Evolutionary conservation across 805 yeast species (phyloP).

Genomic region (Ogataea neopini): DNA sequence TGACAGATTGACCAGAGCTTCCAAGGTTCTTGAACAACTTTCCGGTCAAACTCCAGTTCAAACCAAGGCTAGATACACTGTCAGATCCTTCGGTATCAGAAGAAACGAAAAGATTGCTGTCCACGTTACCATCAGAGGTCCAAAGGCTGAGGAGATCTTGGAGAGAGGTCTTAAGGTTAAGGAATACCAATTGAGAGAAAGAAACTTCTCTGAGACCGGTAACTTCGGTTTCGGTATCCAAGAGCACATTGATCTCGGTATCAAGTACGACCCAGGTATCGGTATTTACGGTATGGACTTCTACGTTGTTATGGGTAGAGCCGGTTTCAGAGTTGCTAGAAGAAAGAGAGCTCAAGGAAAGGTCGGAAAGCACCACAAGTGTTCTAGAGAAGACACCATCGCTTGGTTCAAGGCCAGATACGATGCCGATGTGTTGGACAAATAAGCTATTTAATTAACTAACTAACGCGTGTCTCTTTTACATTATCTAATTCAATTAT

Average conservation of each 20-base stretch:
- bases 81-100: constrained; percentile 99
- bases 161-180: constrained; percentile 99
- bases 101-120: constrained; percentile 99
- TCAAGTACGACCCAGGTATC: constrained; percentile 99
- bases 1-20: constrained; percentile 99
- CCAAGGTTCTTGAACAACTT: constrained; percentile 99
- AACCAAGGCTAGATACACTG: constrained; percentile 99
- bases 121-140: constrained; percentile 99
- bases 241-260: constrained; percentile 99
- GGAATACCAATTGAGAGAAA: constrained; percentile 94
- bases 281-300: constrained; percentile 99
- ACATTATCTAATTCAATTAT: not conserved
- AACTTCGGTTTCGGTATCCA: constrained; percentile 99
- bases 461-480: constrained; percentile 7
- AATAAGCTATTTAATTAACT: constrained; percentile 5
- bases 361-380: constrained; percentile 91
- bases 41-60: constrained; percentile 99
- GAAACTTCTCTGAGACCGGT: constrained; percentile 98
- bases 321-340: constrained; percentile 98
- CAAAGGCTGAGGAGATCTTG: constrained; percentile 98
- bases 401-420: constrained; percentile 99
- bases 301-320: constrained; percentile 99
- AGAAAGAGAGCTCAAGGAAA: constrained; percentile 91
- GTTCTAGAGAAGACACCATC: constrained; percentile 91
- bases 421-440: constrained; percentile 84